Base-by-base conservation (phyloP, 1,139 yeast genomes). In the Pichia norvegensis region DNA sequence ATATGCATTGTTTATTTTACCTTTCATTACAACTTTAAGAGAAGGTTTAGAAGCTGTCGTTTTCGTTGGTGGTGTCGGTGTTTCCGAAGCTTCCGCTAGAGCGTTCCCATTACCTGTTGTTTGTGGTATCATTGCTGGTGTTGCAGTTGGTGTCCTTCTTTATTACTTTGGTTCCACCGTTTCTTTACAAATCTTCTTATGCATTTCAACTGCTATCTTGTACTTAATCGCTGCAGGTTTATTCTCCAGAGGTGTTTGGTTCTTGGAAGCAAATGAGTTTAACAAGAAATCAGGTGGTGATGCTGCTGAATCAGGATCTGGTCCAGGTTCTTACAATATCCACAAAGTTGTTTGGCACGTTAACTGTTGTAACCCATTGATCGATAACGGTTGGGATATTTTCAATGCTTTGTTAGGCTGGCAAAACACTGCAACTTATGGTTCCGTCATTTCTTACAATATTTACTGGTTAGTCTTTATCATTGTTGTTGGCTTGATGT, bases 381-480 rank as follows among this genome's bases (percentile, higher is more conserved):
- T 73, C 42, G 95, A 87, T 62, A 81, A 85, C 51, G 94, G 94
- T 68, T 88, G 95, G 95, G 94, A 85, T 77, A 78, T 88, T 51
- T 87, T 88, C 74, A 87, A 86, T 60, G 84, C 95, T 14, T 65
- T 85, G 46, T 68, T 86, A 45, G 95, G 95, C 54, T 86, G 95
- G 95, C 95, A 85, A 69, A 86, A 86, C 66, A 74, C 88, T 47
- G 96, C 96, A 49, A 87, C 95, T 53, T 78, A 85, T 60, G 95
- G 95, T 46, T 84, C 95, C 1, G 87, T 88, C 51, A 69, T 87
- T 41, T 76, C 88, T 43, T 88, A 88, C 70, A 86, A 85, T 68
- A 56, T 85, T 42, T 88, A 87, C 69, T 88, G 97, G 97, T 53
- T 82, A 35, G 66, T 67, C 14, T 64, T 87, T 46, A 79, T 85